These are phyloP conservation scores for Epichloe aotearoae DNA, from an alignment of 2,329 filamentous ascomycete species.

Conservation along the genomic window DNA sequence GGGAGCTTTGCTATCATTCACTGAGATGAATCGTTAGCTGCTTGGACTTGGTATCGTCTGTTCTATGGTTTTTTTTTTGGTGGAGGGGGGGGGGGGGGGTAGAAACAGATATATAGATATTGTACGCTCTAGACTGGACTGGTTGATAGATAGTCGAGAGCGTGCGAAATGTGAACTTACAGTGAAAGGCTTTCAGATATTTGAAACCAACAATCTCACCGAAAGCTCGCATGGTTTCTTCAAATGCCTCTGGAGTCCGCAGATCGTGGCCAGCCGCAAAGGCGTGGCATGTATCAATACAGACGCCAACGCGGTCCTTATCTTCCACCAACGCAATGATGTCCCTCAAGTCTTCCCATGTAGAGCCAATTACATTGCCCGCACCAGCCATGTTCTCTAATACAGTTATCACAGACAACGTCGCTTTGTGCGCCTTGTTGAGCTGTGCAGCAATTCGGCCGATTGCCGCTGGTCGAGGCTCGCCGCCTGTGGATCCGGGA, in stretches of 20 bases:
- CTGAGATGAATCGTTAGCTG: slow-evolving; percentile 11
- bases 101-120: too few relatives aligned
- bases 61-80: too few relatives aligned
- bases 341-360: slow-evolving; percentile 74
- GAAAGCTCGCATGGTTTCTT: slow-evolving; percentile 61
- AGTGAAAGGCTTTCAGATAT: slow-evolving; percentile 74
- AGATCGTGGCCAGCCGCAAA: slow-evolving; percentile 93
- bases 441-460: slow-evolving; percentile 67
- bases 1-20: slow-evolving; percentile 94
- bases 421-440: slow-evolving; percentile 69
- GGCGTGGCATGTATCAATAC: slow-evolving; percentile 91
- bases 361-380: slow-evolving; percentile 75
- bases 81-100: background rate
- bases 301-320: slow-evolving; percentile 78
- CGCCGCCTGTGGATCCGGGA: slow-evolving; percentile 68
- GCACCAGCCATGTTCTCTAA: slow-evolving; percentile 92
- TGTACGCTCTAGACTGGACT: background rate
- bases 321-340: slow-evolving; percentile 71
- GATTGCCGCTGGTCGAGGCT: slow-evolving; percentile 55
- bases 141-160: background rate
- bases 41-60: too few relatives aligned
- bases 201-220: slow-evolving; percentile 61
- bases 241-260: slow-evolving; percentile 59
- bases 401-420: slow-evolving; percentile 63
- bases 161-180: slow-evolving; percentile 14